phyloP scores from a whole-genome alignment of 2,329 filamentous ascomycete species.

The Paraphoma sp. region DNA sequence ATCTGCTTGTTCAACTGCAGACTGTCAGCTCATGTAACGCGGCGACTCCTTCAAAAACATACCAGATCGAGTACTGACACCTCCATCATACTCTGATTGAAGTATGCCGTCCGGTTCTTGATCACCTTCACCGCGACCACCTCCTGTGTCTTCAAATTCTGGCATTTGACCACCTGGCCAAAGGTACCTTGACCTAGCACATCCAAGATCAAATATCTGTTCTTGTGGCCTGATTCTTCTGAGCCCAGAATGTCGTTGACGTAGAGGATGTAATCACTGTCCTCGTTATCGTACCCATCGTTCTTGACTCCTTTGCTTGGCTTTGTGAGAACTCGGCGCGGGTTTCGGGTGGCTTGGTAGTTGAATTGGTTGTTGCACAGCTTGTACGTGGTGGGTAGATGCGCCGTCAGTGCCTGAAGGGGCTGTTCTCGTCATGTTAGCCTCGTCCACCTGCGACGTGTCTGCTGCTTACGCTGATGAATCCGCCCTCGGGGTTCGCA shows the following conservation, averaged over 20 bases:
- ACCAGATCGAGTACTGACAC: constrained; percentile 96
- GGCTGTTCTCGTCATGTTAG: constrained; percentile 64
- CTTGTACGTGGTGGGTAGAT: constrained; percentile 92
- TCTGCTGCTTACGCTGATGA: constrained; percentile 80
- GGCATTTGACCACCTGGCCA: constrained; percentile 98
- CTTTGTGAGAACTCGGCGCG: constrained; percentile 93
- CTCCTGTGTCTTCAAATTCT: constrained; percentile 97
- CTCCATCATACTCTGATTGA: constrained; percentile 99
- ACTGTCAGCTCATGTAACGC: constrained; percentile 11
- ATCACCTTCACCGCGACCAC: constrained; percentile 99
- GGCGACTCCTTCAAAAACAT: constrained; percentile 39
- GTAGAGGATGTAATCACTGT: constrained; percentile 98
- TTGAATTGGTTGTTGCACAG: constrained; percentile 99
- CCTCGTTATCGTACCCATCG: constrained; percentile 98
- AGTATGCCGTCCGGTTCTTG: constrained; percentile 98
- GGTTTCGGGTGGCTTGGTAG: constrained; percentile 97
- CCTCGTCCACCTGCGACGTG: neutral
- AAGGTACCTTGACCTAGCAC: constrained; percentile 97
- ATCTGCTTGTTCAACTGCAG: constrained; percentile 91
- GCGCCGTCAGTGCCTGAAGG: constrained; percentile 90
- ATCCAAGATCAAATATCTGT: constrained; percentile 95
- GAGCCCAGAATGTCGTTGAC: constrained; percentile 98
- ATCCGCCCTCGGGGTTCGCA: constrained; percentile 95
- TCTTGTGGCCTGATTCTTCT: constrained; percentile 98
- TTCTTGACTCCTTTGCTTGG: constrained; percentile 99